Evolutionary conservation across 2,329 filamentous ascomycete species (phyloP).

Genomic region (Neofusicoccum cordaticola): DNA sequence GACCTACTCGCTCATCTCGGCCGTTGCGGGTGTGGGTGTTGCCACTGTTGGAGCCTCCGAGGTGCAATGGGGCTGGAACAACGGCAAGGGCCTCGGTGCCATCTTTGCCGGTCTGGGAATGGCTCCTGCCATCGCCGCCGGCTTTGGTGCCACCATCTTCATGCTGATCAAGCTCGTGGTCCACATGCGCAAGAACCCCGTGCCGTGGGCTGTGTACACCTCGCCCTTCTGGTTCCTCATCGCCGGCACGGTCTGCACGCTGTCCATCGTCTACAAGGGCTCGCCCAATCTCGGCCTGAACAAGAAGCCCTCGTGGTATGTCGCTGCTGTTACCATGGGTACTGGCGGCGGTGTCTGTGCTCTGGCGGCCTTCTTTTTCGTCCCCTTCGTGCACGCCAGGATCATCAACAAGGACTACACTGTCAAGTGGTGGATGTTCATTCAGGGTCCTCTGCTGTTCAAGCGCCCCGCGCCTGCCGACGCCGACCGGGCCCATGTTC

Average conservation of each 20-base stretch:
- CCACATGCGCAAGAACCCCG: slow-evolving; percentile 67
- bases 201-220: slow-evolving; percentile 69
- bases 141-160: slow-evolving; percentile 68
- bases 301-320: slow-evolving; percentile 66
- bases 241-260: slow-evolving; percentile 68
- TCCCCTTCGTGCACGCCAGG: slow-evolving; percentile 65
- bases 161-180: slow-evolving; percentile 70
- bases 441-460: slow-evolving; percentile 58
- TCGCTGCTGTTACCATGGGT: slow-evolving; percentile 65
- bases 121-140: slow-evolving; percentile 65
- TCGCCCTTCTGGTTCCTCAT: slow-evolving; percentile 77
- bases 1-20: slow-evolving; percentile 53
- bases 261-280: slow-evolving; percentile 79
- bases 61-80: slow-evolving; percentile 59
- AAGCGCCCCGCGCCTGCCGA: slow-evolving; percentile 55
- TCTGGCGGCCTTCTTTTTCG: slow-evolving; percentile 67
- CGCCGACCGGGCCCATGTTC: slow-evolving; percentile 58
- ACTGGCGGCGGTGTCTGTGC: slow-evolving; percentile 59
- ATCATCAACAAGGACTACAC: slow-evolving; percentile 67
- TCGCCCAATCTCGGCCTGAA: slow-evolving; percentile 64
- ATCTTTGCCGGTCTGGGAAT: slow-evolving; percentile 65
- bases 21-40: slow-evolving; percentile 47
- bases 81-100: slow-evolving; percentile 64
- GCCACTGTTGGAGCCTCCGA: slow-evolving; percentile 55
- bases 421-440: slow-evolving; percentile 61